Evolutionary conservation across 2,329 filamentous ascomycete species (phyloP), one percentile per base, ranked within the genome.

Genomic region (Dendryphion nanum): DNA sequence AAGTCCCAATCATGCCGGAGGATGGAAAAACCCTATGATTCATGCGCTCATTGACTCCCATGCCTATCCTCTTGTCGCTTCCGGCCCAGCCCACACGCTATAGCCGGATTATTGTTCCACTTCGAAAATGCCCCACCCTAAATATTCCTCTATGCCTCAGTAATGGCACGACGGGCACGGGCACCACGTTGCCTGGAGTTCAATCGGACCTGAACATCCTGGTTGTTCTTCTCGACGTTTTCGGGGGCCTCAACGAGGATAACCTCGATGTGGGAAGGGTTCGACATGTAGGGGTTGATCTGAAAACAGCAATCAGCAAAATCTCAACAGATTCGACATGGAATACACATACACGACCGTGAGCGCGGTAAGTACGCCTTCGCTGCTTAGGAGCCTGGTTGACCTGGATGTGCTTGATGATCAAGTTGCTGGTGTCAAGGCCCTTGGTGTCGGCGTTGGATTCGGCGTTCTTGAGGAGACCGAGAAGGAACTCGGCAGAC

Each of bases 271-370:
- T 98, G 93, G 87, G 91, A 98, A 62, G 93, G 93, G 85, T 95
- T 95, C 62, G 90, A 96, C 94, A 98, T 97, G 84, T 97, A 98
- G 53, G 93, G 93, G 85, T 98, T 98, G 81, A 98, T 98, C 90
- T 96, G 48, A 47, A 29, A 28, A 18, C 13, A 13, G 12, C 19
- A 16, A 33, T 33, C 40, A 33, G 38, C 24, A 34, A 30, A 10
- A 10, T 10, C 23, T 8, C 10, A 30, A 7, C 15, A 30, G 7
- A 30, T 17, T 10, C 29, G 29, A 10, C 16, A 8, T 17, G 28
- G 43, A 6, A 16, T 37, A 21, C 43, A 89, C 90, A 67, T 94
- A 96, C 91, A 81, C 93, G 89, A 84, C 93, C 93, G 83, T 98
- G 93, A 55, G 94, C 94, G 84, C 93, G 90, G 87, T 98, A 98